Percentiles rank a stretch among this genome's conserved stretches.
These are phyloP conservation scores for Fraxinus platypoda DNA, from an alignment of 305 asterid genomes.

Conservation along the genomic window DNA sequence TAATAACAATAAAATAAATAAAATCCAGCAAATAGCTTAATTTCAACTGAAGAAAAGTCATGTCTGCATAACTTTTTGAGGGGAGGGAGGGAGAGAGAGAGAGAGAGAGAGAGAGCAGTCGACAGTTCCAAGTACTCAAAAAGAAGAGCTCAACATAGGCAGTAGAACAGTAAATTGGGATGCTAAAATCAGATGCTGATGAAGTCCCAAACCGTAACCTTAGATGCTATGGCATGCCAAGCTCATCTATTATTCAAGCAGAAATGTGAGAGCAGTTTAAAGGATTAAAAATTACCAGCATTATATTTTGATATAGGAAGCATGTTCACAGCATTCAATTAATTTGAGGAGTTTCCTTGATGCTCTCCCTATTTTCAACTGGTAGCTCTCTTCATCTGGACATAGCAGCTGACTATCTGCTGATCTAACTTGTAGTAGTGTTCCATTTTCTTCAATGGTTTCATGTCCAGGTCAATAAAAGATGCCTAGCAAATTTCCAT, in stretches of 20 bases:
- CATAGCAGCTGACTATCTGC: conserved; percentile 59
- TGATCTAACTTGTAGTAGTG: conserved; percentile 82
- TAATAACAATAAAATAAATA: neutral
- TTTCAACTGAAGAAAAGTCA: neutral
- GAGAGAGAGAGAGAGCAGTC: no score
- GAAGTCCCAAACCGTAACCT: neutral
- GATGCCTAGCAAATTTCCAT: conserved; percentile 48
- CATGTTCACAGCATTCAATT: conserved; percentile 7
- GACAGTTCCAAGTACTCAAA: neutral
- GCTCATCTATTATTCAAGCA: neutral
- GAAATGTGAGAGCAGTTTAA: conserved; percentile 12
- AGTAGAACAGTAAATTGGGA: neutral
- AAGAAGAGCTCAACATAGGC: neutral
- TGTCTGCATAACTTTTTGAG: neutral
- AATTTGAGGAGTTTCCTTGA: conserved; percentile 26
- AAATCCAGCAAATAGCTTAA: neutral
- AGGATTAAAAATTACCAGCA: conserved; percentile 34
- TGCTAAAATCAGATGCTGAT: neutral
- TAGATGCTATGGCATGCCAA: neutral
- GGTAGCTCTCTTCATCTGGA: conserved; percentile 43
- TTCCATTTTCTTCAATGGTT: conserved; percentile 78
- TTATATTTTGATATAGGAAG: conserved; percentile 8
- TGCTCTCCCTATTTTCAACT: conserved; percentile 29
- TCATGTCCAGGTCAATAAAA: conserved; percentile 91
- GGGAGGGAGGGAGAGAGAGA: neutral